Evolutionary conservation across 495 filamentous ascomycete species (phyloP), one percentile per base, ranked within the genome.

Genomic region (Penicillium cinerascens): DNA sequence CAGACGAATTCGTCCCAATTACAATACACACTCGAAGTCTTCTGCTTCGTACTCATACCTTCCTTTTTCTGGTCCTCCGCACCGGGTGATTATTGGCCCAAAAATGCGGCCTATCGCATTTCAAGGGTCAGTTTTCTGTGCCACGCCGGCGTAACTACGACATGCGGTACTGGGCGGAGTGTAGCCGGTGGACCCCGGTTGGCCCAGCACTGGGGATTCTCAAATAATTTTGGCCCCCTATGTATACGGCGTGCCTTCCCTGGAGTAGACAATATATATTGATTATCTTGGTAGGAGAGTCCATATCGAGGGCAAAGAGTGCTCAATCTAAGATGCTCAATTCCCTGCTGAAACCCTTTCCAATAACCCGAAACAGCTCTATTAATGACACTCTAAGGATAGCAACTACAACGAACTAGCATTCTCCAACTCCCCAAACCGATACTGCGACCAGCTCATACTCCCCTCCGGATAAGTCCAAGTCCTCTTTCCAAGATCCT

Each of bases 361-460:
- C 9, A 33, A 33, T 3, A 13, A 11, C 11, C 29, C 29, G 29
- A 33, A 7, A 29, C 26, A 9, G 9, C 9, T 38, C 11, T 21
- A 49, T 42, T n/a, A 17, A 42, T 11, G 10, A 10, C 23, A 48
- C 39, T 26, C n/a, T n/a, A n/a, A 45, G 27, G 10, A 17, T 11
- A n/a, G n/a, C n/a, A n/a, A n/a, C 42, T 51, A 55, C 44, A 62
- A 40, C 39, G 58, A 60, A 46, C 63, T 68, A 55, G 51, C 57
- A 58, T 56, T 54, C 36, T 44, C 61, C 16, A 88, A 63, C 9
- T 85, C 75, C 2, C 87, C 88, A 73, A 91, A 92, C 52, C 84
- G 75, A 73, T 82, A 91, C 69, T 87, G 82, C 40, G 81, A 84
- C 87, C 87, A 91, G 42, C 80, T 87, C 71, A 89, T 74, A 59